A percentile compares a stretch with the other conserved stretches of the same genome.
Conservation (phyloP, 106 monocot species). For the Vanilla planifolia region DNA sequence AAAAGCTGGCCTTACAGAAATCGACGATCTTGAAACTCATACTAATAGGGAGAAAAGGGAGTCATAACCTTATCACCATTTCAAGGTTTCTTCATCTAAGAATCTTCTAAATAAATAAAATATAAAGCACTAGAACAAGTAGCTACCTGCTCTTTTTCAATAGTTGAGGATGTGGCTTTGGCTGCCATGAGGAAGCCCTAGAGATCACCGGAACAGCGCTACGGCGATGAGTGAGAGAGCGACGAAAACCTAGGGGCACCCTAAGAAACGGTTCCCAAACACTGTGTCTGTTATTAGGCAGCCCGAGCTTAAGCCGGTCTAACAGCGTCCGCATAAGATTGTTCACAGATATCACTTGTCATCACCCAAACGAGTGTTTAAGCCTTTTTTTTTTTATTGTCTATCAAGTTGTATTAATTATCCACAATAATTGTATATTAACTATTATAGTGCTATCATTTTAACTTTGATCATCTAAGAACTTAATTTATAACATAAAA, state of each 20-base stretch:
- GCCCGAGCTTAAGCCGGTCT: too few relatives aligned
- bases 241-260: not conserved
- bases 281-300: too few relatives aligned
- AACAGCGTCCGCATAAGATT: too few relatives aligned
- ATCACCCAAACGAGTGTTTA: too few relatives aligned
- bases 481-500: too few relatives aligned
- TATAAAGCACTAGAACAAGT: not conserved
- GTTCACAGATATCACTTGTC: too few relatives aligned
- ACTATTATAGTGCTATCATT: too few relatives aligned
- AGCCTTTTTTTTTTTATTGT: too few relatives aligned
- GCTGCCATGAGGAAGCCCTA: conserved; percentile 1
- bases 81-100: not conserved
- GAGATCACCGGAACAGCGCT: not conserved
- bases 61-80: not conserved
- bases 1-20: not conserved
- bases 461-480: too few relatives aligned
- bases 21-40: not conserved
- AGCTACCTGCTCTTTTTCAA: conserved; percentile 11
- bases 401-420: too few relatives aligned
- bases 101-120: not conserved
- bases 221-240: not conserved
- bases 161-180: not conserved
- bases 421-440: too few relatives aligned
- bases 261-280: too few relatives aligned
- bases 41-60: not conserved